Base-by-base conservation (phyloP, 768 basidiomycete species). In the Auricularia heimuer region DNA sequence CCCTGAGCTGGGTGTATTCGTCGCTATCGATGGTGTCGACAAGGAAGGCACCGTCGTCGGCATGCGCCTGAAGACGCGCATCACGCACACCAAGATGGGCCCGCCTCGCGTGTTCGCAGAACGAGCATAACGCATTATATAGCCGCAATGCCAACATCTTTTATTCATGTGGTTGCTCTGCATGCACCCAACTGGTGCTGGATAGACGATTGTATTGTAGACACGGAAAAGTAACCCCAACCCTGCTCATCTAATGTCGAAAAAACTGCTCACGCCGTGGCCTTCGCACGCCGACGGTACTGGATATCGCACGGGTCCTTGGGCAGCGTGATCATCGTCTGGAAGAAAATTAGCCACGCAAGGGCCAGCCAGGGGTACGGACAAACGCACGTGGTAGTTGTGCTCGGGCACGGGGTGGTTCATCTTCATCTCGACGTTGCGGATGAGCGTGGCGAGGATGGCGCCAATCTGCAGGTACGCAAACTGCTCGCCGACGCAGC, bases 401-500 rank as follows among this genome's bases (percentile, higher is more conserved):
- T 94, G 85, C 51, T 81, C 81, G 3, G 96, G 95, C 64, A 99
- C 80, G 3, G 76, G 74, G 63, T 76, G 73, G 62, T 87, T 86
- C 58, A 97, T 79, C 60, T 80, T 83, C 71, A 98, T 69, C 74
- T 93, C 90, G 64, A 92, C 77, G 65, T 83, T 78, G 62, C 94
- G 86, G 61, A 98, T 78, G 66, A 98, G 72, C 12, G 88, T 90
- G 3, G 86, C 75, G 69, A 98, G 79, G 74, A 98, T 82, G 4
- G 87, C 86, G 44, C 93, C 90, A 10, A 98, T 77, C 77, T 99
- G 97, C 67, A 98, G 78, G 76, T 97, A 95, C 33, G 97, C 97
- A 72, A 98, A 98, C 78, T 88, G 89, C 77, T 95, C 94, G 68
- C 94, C 92, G 67, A 98, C 95, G 75, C 92, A 98, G 68, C 95